A percentile compares a stretch with the other conserved stretches of the same genome.
Conservation (phyloP, 2,329 filamentous ascomycete genomes). For the Hymenoscyphus salicellus region DNA sequence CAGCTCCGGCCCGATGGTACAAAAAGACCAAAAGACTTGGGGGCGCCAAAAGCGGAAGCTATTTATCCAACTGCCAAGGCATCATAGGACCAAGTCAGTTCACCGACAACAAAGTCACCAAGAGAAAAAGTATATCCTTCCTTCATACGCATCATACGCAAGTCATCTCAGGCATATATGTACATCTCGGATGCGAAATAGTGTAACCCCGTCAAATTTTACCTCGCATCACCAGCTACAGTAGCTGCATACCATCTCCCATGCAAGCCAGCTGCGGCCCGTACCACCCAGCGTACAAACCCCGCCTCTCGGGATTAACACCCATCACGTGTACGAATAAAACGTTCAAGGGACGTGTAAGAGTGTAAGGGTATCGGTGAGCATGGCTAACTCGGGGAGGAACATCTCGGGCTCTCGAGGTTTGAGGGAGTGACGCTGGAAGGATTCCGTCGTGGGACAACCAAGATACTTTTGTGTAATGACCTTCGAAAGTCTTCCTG, state of each 20-base stretch:
- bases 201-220: not conserved
- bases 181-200: not conserved
- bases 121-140: too few relatives aligned
- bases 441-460: not conserved
- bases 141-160: not conserved
- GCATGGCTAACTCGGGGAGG: not conserved
- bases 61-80: not conserved
- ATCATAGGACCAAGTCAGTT: not conserved
- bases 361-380: not conserved
- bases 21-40: not conserved
- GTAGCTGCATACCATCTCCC: not conserved
- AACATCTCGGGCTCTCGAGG: not conserved
- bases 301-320: not conserved
- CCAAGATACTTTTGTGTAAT: not conserved
- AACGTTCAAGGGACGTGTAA: not conserved
- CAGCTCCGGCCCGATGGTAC: not conserved
- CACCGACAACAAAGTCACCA: too few relatives aligned
- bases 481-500: not conserved
- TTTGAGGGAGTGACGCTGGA: not conserved
- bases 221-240: not conserved
- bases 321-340: not conserved
- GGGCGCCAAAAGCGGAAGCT: not conserved
- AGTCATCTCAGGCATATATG: not conserved
- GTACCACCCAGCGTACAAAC: not conserved
- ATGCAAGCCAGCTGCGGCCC: not conserved